A percentile compares a stretch with the other conserved stretches of the same genome.
These are phyloP conservation scores for Hirschioporus abietinus DNA, from an alignment of 768 basidiomycete genomes.

Conservation along the genomic window DNA sequence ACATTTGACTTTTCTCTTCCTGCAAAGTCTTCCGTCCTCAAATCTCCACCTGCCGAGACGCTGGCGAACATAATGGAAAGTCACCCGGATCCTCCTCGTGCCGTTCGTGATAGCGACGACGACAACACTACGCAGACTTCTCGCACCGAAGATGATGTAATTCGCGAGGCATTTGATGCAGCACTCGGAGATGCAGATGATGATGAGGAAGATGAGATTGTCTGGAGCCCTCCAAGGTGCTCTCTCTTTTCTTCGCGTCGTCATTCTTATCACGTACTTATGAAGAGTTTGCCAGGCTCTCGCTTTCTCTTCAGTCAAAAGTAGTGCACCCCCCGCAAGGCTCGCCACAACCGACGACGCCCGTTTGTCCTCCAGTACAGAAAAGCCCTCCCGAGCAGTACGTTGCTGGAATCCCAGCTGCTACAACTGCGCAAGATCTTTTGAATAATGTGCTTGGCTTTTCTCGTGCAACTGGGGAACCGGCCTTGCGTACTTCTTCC, in stretches of 20 bases:
- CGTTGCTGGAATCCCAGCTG: conserved; percentile 25
- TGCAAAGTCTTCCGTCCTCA: neutral
- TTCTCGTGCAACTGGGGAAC: neutral
- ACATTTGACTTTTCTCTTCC: neutral
- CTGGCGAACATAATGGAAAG: conserved; percentile 1
- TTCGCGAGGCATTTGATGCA: conserved; percentile 61
- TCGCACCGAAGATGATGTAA: conserved; percentile 77
- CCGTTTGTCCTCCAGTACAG: neutral
- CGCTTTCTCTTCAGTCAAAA: neutral
- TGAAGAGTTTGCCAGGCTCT: conserved; percentile 10
- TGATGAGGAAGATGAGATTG: conserved; percentile 67
- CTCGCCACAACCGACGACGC: conserved; percentile 12
- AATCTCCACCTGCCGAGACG: neutral
- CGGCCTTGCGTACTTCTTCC: neutral
- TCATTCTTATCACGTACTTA: conserved; percentile 20
- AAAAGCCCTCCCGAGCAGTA: neutral
- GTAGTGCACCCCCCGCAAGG: conserved; percentile 3
- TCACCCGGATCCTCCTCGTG: conserved; percentile 12
- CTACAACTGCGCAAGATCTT: conserved; percentile 64
- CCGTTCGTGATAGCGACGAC: conserved; percentile 40
- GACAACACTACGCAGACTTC: conserved; percentile 63
- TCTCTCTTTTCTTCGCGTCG: conserved; percentile 12
- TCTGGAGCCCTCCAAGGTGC: conserved; percentile 62
- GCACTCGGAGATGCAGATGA: conserved; percentile 40
- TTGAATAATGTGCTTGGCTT: conserved; percentile 47